Evolutionary conservation across 345 rosid genomes (phyloP).

Genomic region (Ricinus communis): DNA sequence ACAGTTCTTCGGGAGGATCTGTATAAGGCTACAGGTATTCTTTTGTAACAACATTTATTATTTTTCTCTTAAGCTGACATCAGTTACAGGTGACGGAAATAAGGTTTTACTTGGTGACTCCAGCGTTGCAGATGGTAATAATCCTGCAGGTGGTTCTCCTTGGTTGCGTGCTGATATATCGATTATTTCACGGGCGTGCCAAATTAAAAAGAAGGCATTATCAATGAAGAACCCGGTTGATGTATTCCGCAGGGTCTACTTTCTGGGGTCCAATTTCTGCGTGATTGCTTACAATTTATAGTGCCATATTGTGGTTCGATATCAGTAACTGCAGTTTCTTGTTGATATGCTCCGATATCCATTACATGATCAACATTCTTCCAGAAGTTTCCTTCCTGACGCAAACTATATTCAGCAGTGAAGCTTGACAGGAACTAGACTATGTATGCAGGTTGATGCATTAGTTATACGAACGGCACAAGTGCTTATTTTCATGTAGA

Average conservation of each 20-base stretch:
- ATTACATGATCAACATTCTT: too few species aligned
- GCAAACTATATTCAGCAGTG: background rate
- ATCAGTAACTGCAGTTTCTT: too few species aligned
- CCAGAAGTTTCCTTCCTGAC: background rate
- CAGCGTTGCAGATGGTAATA: slow-evolving; percentile 62
- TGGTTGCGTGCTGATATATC: slow-evolving; percentile 29
- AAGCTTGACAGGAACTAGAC: background rate
- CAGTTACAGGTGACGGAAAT: slow-evolving; percentile 8
- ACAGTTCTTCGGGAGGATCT: slow-evolving; percentile 32
- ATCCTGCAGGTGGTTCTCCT: slow-evolving; percentile 40
- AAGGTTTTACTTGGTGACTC: slow-evolving; percentile 24
- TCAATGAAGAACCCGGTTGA: slow-evolving; percentile 11
- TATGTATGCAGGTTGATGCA: background rate
- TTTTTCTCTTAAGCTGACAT: background rate
- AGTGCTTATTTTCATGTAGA: background rate
- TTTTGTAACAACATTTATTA: background rate
- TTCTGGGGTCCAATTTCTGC: background rate
- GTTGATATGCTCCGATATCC: too few species aligned
- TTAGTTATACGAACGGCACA: background rate
- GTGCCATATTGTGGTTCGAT: too few species aligned
- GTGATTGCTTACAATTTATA: background rate
- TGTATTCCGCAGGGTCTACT: background rate
- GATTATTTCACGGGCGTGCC: slow-evolving; percentile 20
- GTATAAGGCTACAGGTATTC: slow-evolving; percentile 43
- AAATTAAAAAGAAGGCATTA: slow-evolving; percentile 43